Conservation (phyloP, 176 grass and related monocot genomes). For the Oryza rufipogon region DNA sequence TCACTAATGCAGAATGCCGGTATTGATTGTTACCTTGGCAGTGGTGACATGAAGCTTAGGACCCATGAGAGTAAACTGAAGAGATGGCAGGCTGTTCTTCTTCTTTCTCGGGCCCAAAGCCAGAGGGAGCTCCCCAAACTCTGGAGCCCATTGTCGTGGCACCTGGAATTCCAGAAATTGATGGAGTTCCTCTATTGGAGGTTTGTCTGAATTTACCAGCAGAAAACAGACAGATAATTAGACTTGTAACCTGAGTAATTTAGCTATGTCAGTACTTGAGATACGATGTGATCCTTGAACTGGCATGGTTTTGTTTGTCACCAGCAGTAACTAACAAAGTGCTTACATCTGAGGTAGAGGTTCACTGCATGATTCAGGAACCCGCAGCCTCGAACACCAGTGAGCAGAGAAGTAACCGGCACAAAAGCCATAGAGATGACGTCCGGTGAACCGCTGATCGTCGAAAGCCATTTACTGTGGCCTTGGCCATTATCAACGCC, state of each 20-base stretch:
- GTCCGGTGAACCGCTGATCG: constrained; percentile 54
- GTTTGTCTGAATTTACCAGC: constrained; percentile 69
- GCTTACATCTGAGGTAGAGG: constrained; percentile 88
- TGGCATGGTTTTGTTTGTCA: not conserved
- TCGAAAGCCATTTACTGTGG: constrained; percentile 72
- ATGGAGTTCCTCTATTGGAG: constrained; percentile 85
- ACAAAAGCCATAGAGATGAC: constrained; percentile 81
- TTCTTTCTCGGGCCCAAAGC: constrained; percentile 64
- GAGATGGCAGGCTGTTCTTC: constrained; percentile 62
- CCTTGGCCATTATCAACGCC: constrained; percentile 56
- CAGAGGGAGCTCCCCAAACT: constrained; percentile 76
- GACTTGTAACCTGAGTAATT: not conserved
- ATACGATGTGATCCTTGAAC: not conserved
- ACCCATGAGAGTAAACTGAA: constrained; percentile 84
- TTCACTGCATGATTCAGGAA: constrained; percentile 84
- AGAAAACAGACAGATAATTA: constrained; percentile 10
- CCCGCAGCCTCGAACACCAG: constrained; percentile 67
- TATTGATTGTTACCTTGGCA: constrained; percentile 43
- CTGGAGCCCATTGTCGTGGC: constrained; percentile 85
- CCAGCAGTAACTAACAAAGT: not conserved
- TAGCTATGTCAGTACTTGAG: not conserved
- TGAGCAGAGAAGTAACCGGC: constrained; percentile 71
- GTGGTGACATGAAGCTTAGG: constrained; percentile 77
- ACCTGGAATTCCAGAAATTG: constrained; percentile 89
- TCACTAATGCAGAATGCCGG: not conserved